Base-by-base conservation (phyloP, 345 rosid genomes). In the Zanthoxylum bungeanum region DNA sequence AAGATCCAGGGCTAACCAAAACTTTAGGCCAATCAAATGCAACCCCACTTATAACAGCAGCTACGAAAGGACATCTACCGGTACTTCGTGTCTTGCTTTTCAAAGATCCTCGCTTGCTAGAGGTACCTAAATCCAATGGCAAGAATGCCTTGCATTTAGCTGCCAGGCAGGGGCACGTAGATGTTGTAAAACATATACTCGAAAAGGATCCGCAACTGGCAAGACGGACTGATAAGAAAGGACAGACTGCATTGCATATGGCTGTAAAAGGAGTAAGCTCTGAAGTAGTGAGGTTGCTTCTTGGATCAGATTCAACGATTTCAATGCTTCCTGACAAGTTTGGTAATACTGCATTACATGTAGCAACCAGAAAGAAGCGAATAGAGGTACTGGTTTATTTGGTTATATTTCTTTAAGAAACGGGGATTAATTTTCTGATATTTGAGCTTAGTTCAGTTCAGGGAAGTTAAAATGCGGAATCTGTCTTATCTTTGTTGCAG, bases 241-340 rank as follows among this genome's bases (percentile, higher is more conserved):
- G 91, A 7, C 99, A 95, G 74, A 95, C 98, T 12, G 87, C 99
- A 40, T 77, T 95, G 75, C 99, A 95, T 70, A 95, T 91, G 98
- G 96, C 97, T 56, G 96, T 92, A n/a, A 92, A 95, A 85, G 98
- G 98, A n/a, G 73, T 79, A 47, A 89, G 86, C 80, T 60, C 78
- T 71, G 74, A 81, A 56, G 96, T 86, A 30, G 99, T 91, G 68
- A 82, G 78, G 84, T 75, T 85, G 80, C 89, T 92, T 39, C 92
- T 94, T 80, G 79, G 77, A 31, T 82, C 88, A 37, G 97, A 90
- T 85, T 79, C 91, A 5, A 89, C 92, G 49, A 88, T 83, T 47
- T 93, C 89, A 69, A 86, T 87, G 91, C 95, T 92, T 21, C 97
- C 92, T 7, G 97, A 92, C 81, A 89, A 84, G 80, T 90, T 86